A percentile compares a stretch with the other conserved stretches of the same genome.
Evolutionary conservation across 2,329 filamentous ascomycete species (phyloP).

Genomic region (Fusarium pseudonygamai): DNA sequence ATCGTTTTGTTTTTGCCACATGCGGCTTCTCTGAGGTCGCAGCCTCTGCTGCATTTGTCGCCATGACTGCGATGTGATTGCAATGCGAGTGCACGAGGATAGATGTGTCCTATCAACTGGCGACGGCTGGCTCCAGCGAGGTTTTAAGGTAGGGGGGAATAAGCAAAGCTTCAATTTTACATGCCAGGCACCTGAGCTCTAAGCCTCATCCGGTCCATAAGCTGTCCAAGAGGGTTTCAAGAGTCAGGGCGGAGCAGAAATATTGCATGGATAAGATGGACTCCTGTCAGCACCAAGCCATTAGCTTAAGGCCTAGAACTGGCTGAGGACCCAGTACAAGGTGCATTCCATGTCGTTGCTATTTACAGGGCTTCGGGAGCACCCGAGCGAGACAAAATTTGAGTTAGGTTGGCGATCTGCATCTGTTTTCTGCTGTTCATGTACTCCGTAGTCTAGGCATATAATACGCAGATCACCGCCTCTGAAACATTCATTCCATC

Average conservation of each 20-base stretch:
- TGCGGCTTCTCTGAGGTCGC: slow-evolving; percentile 13
- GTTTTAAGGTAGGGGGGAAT: slow-evolving; percentile 1
- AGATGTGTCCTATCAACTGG: neutral
- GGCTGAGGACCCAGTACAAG: slow-evolving; percentile 5
- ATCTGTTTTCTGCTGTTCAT: neutral
- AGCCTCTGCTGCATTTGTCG: slow-evolving; percentile 4
- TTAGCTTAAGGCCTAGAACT: slow-evolving; percentile 22
- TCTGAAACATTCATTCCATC: slow-evolving; percentile 7
- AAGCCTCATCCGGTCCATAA: slow-evolving; percentile 26
- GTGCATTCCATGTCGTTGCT: neutral
- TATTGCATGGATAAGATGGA: slow-evolving; percentile 20
- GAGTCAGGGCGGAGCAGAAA: slow-evolving; percentile 20
- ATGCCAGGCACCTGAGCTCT: slow-evolving; percentile 23
- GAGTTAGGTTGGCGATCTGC: neutral
- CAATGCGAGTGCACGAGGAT: neutral
- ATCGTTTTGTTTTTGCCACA: slow-evolving; percentile 6
- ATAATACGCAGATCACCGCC: neutral
- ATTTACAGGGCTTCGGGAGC: slow-evolving; percentile 24
- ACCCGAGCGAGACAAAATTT: slow-evolving; percentile 8
- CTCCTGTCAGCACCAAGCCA: slow-evolving; percentile 23
- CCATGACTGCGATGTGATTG: slow-evolving; percentile 1
- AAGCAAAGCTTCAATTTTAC: neutral
- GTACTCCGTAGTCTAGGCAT: no score
- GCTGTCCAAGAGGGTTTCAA: slow-evolving; percentile 6
- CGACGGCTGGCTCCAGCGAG: neutral